Evolutionary conservation across 306 rosid species (phyloP), one percentile per base, ranked within the genome.

Genomic region (Dicorynia guianensis): DNA sequence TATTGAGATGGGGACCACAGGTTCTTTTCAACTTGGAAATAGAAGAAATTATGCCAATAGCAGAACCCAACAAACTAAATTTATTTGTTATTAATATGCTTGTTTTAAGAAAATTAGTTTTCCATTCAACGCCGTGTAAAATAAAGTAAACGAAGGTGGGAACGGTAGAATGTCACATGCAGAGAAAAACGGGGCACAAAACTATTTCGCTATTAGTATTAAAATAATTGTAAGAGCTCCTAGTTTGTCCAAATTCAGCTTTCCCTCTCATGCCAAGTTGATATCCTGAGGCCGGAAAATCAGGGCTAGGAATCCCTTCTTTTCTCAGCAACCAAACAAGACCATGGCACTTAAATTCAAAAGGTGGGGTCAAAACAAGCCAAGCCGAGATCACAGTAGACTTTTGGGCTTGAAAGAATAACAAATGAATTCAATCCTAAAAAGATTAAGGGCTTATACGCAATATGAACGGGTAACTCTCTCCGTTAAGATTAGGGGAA

Each of bases 251-350:
- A 47, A 73, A 40, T 74, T 54, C 10, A 60, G 53, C 72, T 7
- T 19, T 64, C 67, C 11, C 65, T 42, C 71, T 54, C 72, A 7
- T 34, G 36, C 4, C 35, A 20, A 12, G 76, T 54, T 25, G 13
- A 66, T 18, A 44, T 25, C 30, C 1, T 25, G 30, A 1, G 30
- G 30, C 30, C 30, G 11, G 71, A 65, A 65, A 75, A 55, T 44
- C 18, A 12, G 7, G 55, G 44, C 3, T 39, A 40, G 52, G n/a
- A 70, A 36, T 49, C 74, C n/a, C 38, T 58, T 52, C 17, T 39
- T 79, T 74, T 84, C 89, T 74, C 48, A 49, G 47, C 58, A 48
- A 69, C 70, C 77, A 82, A 88, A 76, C 74, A 58, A 66, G 72
- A 57, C 69, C 69, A 10, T 68, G 14, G 72, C 36, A 40, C 1